Conservation (phyloP, 306 rosid genomes). For the Bauhinia variegata region DNA sequence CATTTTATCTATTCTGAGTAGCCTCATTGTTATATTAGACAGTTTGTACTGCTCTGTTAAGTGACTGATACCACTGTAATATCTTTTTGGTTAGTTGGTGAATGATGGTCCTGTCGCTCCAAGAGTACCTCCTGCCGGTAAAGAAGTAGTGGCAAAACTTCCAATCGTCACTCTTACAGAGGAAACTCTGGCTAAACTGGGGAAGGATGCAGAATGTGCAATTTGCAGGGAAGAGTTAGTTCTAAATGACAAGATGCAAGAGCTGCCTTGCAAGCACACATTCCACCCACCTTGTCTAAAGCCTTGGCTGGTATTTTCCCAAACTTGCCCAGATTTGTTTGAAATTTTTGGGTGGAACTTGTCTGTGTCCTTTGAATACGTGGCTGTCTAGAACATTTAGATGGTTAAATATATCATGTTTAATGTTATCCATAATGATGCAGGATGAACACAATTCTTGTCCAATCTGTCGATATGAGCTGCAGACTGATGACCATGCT, state of each 20-base stretch:
- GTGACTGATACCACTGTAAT: background rate
- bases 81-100: constrained; percentile 44
- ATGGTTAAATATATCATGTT: constrained; percentile 20
- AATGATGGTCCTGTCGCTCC: constrained; percentile 57
- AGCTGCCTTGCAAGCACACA: constrained; percentile 95
- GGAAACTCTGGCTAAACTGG: constrained; percentile 64
- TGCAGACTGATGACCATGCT: constrained; percentile 82
- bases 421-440: constrained; percentile 20
- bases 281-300: constrained; percentile 93
- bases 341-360: background rate
- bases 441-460: constrained; percentile 93
- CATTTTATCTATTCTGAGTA: constrained; percentile 5
- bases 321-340: constrained; percentile 4
- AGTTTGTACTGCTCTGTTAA: constrained; percentile 21
- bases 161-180: constrained; percentile 74
- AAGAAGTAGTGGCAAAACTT: constrained; percentile 87
- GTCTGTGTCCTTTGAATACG: constrained; percentile 23
- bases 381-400: constrained; percentile 6
- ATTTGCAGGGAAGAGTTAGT: constrained; percentile 86
- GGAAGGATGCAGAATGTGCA: constrained; percentile 81
- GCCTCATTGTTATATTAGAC: background rate
- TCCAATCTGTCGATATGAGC: constrained; percentile 84
- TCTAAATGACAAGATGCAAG: constrained; percentile 84
- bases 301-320: constrained; percentile 89
- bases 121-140: constrained; percentile 93